Conservation (phyloP, 2,329 filamentous ascomycete species). For the Balansia obtecta region DNA sequence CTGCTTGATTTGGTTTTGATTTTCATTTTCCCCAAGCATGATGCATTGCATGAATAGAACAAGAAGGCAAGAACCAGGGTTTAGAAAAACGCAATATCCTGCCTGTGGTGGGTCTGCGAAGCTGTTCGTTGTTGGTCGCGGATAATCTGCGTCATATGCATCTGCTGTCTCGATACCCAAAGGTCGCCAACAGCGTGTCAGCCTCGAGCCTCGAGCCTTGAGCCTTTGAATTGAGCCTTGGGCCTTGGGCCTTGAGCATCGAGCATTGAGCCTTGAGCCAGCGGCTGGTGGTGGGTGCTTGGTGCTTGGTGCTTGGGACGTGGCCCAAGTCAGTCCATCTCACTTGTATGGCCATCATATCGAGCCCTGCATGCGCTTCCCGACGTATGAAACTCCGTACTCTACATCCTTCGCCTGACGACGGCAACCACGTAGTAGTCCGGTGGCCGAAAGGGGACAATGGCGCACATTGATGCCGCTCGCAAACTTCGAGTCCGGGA, state of each 20-base stretch:
- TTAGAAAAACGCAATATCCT: not conserved
- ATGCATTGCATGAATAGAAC: not conserved
- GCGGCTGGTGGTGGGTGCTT: not conserved
- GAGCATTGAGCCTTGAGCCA: not conserved
- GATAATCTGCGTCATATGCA: no score
- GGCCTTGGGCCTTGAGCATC: no score
- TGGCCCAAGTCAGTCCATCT: not conserved
- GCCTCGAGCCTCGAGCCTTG: no score
- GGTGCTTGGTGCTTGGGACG: no score
- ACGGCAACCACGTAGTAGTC: not conserved
- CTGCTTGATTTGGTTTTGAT: not conserved
- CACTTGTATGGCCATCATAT: not conserved
- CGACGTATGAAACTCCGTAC: not conserved
- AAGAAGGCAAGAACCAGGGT: not conserved
- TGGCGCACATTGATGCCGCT: slow-evolving; percentile 1
- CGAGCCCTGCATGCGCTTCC: not conserved
- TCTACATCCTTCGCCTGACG: not conserved
- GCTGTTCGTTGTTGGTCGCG: no score
- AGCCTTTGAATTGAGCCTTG: no score
- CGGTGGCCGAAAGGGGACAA: not conserved
- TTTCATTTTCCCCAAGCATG: not conserved
- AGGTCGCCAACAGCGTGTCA: not conserved
- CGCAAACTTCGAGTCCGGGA: not conserved
- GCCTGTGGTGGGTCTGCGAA: not conserved
- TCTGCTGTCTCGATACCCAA: not conserved